phyloP scores from a whole-genome alignment of 352 stramenopile species.

The Phytophthora quininea region DNA sequence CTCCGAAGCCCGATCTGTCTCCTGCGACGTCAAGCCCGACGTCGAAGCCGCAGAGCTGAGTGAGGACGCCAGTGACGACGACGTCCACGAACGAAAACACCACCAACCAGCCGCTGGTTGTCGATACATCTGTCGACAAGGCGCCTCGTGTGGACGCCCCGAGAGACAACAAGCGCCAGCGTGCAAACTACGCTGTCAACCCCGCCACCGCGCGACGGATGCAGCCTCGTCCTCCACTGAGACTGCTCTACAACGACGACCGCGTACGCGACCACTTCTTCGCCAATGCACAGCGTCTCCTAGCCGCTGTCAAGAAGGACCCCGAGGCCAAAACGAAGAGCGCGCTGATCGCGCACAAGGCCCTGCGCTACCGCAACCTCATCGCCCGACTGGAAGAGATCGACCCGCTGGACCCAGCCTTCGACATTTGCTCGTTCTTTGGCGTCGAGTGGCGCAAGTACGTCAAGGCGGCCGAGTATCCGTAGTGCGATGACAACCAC shows the following conservation, averaged over 20 bases:
- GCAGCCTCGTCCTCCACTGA: background rate
- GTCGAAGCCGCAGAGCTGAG: no score
- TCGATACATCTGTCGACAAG: no score
- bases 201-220: background rate
- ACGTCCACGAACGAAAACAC: no score
- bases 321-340: constrained; percentile 2
- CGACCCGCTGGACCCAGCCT: constrained; percentile 11
- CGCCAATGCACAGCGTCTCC: constrained; percentile 12
- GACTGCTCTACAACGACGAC: constrained; percentile 18
- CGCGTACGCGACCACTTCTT: constrained; percentile 10
- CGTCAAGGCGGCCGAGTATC: background rate
- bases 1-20: no score
- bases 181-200: background rate
- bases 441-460: constrained; percentile 22
- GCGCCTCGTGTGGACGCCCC: no score
- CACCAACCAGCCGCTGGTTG: no score
- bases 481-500: background rate
- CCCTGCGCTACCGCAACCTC: constrained; percentile 21
- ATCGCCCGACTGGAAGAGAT: constrained; percentile 5
- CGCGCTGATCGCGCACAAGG: constrained; percentile 20
- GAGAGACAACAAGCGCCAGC: background rate
- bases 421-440: constrained; percentile 25
- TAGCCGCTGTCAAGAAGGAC: constrained; percentile 6
- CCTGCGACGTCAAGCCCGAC: no score
- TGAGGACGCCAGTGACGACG: no score